Base-by-base conservation (phyloP, 768 basidiomycete genomes). In the Royoungia palumana region DNA sequence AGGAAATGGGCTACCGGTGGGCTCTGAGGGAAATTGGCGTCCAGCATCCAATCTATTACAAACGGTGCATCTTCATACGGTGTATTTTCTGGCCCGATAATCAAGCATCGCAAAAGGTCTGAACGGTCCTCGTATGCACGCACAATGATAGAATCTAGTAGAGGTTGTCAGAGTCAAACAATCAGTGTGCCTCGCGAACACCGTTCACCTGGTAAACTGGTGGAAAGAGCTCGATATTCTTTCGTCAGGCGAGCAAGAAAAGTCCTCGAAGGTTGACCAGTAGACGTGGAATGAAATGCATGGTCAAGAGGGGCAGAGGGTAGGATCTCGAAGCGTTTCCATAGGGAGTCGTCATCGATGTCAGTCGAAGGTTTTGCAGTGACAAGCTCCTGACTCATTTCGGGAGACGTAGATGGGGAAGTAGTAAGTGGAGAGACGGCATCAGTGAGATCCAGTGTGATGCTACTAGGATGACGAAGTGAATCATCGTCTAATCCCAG, bases 1-100 rank as follows among this genome's bases (percentile, higher is more conserved):
- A 85, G 76, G 67, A 97, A 97, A 70, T 90, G 87, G 10, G 94
- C 94, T 47, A 82, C 73, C 0, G 94, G 94, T 12, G 94, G 92
- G 51, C 74, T 80, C 55, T 83, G 81, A 38, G 85, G 92, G 64
- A 87, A 96, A 65, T 86, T 84, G 46, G 82, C 89, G 59, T 89
- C 89, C 11, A 92, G 72, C 77, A 84, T 81, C 89, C 89, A 92
- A 68, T 97, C 94, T 48, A 96, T 95, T 21, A 96, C 85, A 68
- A 95, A 94, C 0, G 94, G 94, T 17, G 91, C 90, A 65, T 94
- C 87, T 65, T 90, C 81, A 57, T 95, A 96, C n/a, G 94, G 94
- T 9, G 94, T 96, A 55, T 93, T 94, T 58, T 87, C 82, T 49
- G 93, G 91, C 4, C 94, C 94, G 54, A 97, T 83, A 51, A 97